These are phyloP conservation scores for Cylindrotheca fusiformis DNA, from an alignment of 108 stramenopile species.

Conservation along the genomic window DNA sequence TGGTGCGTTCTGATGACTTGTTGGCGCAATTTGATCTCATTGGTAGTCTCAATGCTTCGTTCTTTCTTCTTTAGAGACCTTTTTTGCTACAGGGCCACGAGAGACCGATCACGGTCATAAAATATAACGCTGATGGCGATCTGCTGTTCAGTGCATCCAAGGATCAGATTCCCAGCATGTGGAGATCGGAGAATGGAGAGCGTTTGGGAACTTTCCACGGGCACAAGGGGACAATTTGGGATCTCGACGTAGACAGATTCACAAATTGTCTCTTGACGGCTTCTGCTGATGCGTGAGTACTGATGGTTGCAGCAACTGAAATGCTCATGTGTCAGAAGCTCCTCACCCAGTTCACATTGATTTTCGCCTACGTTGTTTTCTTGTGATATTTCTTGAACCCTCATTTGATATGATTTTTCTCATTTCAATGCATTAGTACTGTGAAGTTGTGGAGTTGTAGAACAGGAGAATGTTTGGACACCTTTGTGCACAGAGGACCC, in stretches of 20 bases:
- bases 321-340: too few species aligned
- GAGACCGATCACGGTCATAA: conserved; percentile 95
- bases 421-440: conserved; percentile 16
- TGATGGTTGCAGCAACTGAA: too few species aligned
- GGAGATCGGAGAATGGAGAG: conserved; percentile 93
- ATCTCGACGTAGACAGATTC: conserved; percentile 90
- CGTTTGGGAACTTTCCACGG: conserved; percentile 96
- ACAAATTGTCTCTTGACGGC: conserved; percentile 75
- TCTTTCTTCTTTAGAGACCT: conserved; percentile 61
- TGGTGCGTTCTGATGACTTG: not conserved
- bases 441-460: conserved; percentile 89
- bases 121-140: conserved; percentile 98
- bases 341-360: too few species aligned
- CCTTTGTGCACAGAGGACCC: conserved; percentile 89
- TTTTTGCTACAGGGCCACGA: conserved; percentile 98
- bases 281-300: conserved; percentile 77
- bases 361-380: not conserved
- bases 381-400: not conserved
- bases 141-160: conserved; percentile 93
- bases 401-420: conserved; percentile 2
- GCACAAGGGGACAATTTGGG: conserved; percentile 98
- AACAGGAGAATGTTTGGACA: conserved; percentile 84
- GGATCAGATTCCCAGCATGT: conserved; percentile 90
- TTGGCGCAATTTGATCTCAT: not conserved
- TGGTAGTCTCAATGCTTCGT: too few species aligned